Evolutionary conservation across 805 yeast species (phyloP), one percentile per base, ranked within the genome.

Genomic region (Ogataea populi-albae): DNA sequence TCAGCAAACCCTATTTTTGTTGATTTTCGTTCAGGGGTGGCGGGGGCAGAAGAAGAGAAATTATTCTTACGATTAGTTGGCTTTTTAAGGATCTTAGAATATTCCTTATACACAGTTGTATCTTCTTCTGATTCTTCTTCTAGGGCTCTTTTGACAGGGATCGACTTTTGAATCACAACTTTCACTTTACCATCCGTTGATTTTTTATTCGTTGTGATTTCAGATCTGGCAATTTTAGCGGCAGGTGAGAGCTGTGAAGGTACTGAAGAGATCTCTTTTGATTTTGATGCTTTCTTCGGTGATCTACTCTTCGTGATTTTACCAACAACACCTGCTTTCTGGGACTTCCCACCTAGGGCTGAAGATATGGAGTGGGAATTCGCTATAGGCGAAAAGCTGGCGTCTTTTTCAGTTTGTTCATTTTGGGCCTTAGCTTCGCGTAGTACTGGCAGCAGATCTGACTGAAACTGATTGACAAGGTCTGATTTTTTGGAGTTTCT

Each of bases 401-500:
- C 25, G 37, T 14, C n/a, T 14, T 15, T 26, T 20, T 26, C 17
- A 5, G 14, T 17, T 14, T 15, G 14, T 9, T 4, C 23, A 24
- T 26, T 10, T 18, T 24, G 23, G 14, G 17, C 26, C 12, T 29
- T 6, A 17, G 14, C 10, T 15, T 28, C 31, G 14, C 18, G 28
- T 5, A 16, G 18, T 6, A 27, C 12, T 10, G 30, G 30, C 19
- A 27, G 21, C 18, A 27, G 34, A 14, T 43, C 35, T 5, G 36
- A 30, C 9, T 26, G 21, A 15, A 49, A 37, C 14, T 50, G 19
- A n/a, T 37, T 26, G 10, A 85, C 57, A 38, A 87, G 66, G 16
- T 74, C 76, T 3, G 75, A 66, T 57, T 89, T 88, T 52, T 79
- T 82, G 7, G 83, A 76, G 31, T 67, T 65, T 2, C 79, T 59